Conservation (phyloP, 2,329 filamentous ascomycete species). For the Aspergillus sp. region DNA sequence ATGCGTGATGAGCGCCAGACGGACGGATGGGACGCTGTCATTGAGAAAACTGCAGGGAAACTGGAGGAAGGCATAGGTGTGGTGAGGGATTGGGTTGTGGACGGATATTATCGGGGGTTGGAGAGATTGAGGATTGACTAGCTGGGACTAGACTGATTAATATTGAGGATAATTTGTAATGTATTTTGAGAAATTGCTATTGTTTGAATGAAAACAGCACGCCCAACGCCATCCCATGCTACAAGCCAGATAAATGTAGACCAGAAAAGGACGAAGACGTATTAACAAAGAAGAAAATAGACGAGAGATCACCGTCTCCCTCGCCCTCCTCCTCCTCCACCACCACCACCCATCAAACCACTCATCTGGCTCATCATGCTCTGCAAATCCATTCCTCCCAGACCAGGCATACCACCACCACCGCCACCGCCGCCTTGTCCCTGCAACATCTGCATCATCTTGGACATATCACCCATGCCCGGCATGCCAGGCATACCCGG, state of each 20-base stretch:
- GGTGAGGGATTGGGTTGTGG: constrained; percentile 5
- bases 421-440: constrained; percentile 61
- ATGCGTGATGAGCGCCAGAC: constrained; percentile 20
- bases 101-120: constrained; percentile 10
- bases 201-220: constrained; percentile 2
- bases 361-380: constrained; percentile 71
- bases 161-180: not conserved
- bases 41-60: constrained; percentile 13
- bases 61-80: constrained; percentile 10
- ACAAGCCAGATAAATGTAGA: not conserved
- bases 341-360: constrained; percentile 48
- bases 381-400: constrained; percentile 53
- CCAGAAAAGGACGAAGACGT: constrained; percentile 7
- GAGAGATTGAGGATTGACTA: constrained; percentile 3
- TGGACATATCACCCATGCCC: constrained; percentile 79
- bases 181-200: not conserved
- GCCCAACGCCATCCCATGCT: constrained; percentile 14
- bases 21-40: constrained; percentile 14
- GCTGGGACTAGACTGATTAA: not conserved
- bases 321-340: constrained; percentile 26
- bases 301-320: constrained; percentile 23
- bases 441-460: constrained; percentile 94
- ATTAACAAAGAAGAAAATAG: constrained; percentile 15
- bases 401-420: constrained; percentile 56
- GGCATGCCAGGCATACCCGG: constrained; percentile 56